Percentiles rank a stretch among this genome's conserved stretches.
phyloP scores from a whole-genome alignment of 1,139 yeast species.

The Taphrina communis region DNA sequence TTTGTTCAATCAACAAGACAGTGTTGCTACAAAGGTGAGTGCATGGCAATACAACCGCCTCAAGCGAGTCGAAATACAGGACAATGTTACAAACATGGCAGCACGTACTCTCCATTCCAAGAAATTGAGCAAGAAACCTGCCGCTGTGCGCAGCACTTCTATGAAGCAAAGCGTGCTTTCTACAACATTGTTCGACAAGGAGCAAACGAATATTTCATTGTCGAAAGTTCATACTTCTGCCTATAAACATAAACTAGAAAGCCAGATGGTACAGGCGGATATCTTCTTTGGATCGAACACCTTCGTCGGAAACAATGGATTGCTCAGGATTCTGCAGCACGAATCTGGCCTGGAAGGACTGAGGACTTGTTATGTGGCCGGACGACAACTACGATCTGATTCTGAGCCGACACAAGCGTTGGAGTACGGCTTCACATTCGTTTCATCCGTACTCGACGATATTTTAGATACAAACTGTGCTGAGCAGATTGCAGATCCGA shows the following conservation, averaged over 20 bases:
- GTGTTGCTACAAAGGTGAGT: conserved; percentile 17
- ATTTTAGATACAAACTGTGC: background rate
- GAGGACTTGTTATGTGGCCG: conserved; percentile 14
- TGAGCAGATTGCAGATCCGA: background rate
- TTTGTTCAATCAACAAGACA: conserved; percentile 22
- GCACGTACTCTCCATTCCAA: background rate
- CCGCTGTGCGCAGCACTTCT: background rate
- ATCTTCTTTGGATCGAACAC: conserved; percentile 3
- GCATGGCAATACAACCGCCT: conserved; percentile 18
- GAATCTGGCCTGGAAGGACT: background rate
- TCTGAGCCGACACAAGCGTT: background rate
- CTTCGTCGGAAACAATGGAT: background rate
- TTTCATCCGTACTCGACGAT: background rate
- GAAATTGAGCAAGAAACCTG: background rate
- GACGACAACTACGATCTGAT: background rate
- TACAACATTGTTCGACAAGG: too few relatives aligned
- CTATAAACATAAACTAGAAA: background rate
- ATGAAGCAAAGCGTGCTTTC: background rate
- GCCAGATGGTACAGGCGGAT: background rate
- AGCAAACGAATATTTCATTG: background rate
- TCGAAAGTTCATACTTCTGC: background rate
- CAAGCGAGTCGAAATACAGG: background rate
- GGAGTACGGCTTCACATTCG: background rate
- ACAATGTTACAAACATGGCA: background rate
- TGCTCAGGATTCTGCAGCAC: background rate